Evolutionary conservation across 768 basidiomycete species (phyloP).

Genomic region (Boletellus emodensis): DNA sequence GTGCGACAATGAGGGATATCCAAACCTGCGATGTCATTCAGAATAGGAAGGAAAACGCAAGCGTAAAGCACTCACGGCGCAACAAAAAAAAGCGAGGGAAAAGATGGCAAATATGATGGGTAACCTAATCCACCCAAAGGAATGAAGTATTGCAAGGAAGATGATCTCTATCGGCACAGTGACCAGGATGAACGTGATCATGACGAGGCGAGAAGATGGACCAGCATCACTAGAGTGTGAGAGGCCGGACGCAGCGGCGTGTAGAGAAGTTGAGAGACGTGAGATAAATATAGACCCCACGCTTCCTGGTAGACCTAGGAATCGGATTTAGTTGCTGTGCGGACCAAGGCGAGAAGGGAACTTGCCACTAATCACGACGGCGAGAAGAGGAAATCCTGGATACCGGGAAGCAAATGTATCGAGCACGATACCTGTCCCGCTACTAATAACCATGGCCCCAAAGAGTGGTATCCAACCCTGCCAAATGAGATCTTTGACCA

Average conservation of each 20-base stretch:
- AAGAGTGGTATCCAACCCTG: constrained; percentile 91
- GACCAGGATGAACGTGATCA: constrained; percentile 65
- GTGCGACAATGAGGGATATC: constrained; percentile 66
- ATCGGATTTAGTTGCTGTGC: neutral
- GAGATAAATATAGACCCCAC: constrained; percentile 91
- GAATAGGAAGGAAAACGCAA: neutral
- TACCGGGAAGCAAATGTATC: constrained; percentile 86
- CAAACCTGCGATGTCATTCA: constrained; percentile 47
- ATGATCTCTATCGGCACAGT: constrained; percentile 77
- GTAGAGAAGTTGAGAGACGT: constrained; percentile 83
- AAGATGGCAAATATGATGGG: constrained; percentile 65
- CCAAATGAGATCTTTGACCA: constrained; percentile 67
- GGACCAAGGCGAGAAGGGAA: neutral
- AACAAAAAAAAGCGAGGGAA: constrained; percentile 67
- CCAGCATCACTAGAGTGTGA: constrained; percentile 7
- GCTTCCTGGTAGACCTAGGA: constrained; percentile 74
- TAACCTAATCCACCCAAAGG: constrained; percentile 75
- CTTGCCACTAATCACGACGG: constrained; percentile 82
- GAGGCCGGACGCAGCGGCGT: constrained; percentile 36
- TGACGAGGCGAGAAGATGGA: constrained; percentile 50
- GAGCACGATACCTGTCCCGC: constrained; percentile 86
- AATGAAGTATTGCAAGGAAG: constrained; percentile 63
- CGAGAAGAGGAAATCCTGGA: constrained; percentile 82
- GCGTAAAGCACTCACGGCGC: constrained; percentile 53
- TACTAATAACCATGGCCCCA: constrained; percentile 84